phyloP scores from a whole-genome alignment of 805 yeast species.

The Candida adriatica region DNA sequence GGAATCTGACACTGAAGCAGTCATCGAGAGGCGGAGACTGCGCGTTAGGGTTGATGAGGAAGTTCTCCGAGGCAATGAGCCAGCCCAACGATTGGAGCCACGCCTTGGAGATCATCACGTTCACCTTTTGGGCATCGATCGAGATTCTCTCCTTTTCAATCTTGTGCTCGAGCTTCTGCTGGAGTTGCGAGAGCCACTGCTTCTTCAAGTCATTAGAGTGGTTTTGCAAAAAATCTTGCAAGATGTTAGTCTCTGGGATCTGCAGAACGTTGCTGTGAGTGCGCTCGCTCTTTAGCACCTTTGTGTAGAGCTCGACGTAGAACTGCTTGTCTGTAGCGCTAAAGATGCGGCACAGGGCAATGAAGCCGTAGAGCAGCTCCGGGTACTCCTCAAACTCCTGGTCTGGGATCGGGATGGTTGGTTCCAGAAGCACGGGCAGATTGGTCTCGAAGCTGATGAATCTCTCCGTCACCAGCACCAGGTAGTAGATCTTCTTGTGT shows the following conservation, averaged over 20 bases:
- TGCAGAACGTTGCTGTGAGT: slow-evolving; percentile 5
- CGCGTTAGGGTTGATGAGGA: slow-evolving; percentile 10
- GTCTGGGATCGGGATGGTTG: slow-evolving; percentile 19
- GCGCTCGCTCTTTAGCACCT: slow-evolving; percentile 10
- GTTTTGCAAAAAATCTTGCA: slow-evolving; percentile 14
- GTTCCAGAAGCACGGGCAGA: slow-evolving; percentile 18
- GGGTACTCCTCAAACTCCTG: slow-evolving; percentile 21
- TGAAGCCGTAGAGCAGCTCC: slow-evolving; percentile 19
- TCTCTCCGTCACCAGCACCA: slow-evolving; percentile 19
- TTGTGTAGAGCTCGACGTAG: slow-evolving; percentile 17
- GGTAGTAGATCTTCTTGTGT: slow-evolving; percentile 19
- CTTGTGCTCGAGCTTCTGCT: slow-evolving; percentile 14
- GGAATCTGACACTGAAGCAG: slow-evolving; percentile 17
- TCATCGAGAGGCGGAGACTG: slow-evolving; percentile 11
- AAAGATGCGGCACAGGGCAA: slow-evolving; percentile 19
- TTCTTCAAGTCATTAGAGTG: slow-evolving; percentile 15
- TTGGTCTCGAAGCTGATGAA: slow-evolving; percentile 17
- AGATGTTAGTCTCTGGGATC: slow-evolving; percentile 6
- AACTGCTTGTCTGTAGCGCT: slow-evolving; percentile 19
- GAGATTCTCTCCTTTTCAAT: slow-evolving; percentile 8
- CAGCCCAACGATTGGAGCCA: slow-evolving; percentile 22
- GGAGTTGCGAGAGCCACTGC: slow-evolving; percentile 18
- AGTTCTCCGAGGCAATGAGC: slow-evolving; percentile 19
- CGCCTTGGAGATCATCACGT: slow-evolving; percentile 18
- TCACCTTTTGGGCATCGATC: slow-evolving; percentile 20